These are phyloP conservation scores for Pleurotus giganteus DNA, from an alignment of 768 basidiomycete genomes.

Conservation along the genomic window DNA sequence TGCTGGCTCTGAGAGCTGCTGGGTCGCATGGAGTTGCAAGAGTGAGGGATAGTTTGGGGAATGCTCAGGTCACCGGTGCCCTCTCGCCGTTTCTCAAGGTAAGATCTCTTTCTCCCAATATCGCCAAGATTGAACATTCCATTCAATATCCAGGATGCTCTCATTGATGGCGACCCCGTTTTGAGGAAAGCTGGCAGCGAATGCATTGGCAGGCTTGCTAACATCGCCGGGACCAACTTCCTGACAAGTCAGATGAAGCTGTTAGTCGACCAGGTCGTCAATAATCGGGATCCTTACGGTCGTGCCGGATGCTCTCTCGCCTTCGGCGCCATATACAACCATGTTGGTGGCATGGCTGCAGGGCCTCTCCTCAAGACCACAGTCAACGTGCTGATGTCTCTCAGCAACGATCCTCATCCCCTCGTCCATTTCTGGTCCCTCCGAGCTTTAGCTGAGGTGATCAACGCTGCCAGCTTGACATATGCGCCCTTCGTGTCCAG, in stretches of 20 bases:
- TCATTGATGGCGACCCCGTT: constrained; percentile 77
- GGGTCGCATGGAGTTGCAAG: not conserved
- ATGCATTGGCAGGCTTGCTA: constrained; percentile 83
- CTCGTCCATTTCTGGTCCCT: constrained; percentile 94
- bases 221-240: constrained; percentile 79
- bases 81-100: constrained; percentile 81
- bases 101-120: constrained; percentile 13
- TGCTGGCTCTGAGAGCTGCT: constrained; percentile 49
- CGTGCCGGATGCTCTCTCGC: constrained; percentile 93
- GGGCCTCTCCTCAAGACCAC: constrained; percentile 94
- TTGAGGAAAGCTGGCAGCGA: constrained; percentile 82
- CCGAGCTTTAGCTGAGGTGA: constrained; percentile 79
- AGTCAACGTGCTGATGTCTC: constrained; percentile 91
- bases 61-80: constrained; percentile 53
- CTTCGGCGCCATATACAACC: constrained; percentile 87
- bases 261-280: constrained; percentile 91
- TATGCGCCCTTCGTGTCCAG: constrained; percentile 87
- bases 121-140: constrained; percentile 10
- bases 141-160: constrained; percentile 54
- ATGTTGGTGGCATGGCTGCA: constrained; percentile 93
- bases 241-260: constrained; percentile 85
- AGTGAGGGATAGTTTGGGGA: constrained; percentile 66
- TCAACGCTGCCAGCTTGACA: constrained; percentile 87
- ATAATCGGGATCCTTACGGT: constrained; percentile 87
- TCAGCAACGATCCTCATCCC: constrained; percentile 95